These are phyloP conservation scores for Phialophora expanda DNA, from an alignment of 2,329 filamentous ascomycete genomes.

Conservation along the genomic window DNA sequence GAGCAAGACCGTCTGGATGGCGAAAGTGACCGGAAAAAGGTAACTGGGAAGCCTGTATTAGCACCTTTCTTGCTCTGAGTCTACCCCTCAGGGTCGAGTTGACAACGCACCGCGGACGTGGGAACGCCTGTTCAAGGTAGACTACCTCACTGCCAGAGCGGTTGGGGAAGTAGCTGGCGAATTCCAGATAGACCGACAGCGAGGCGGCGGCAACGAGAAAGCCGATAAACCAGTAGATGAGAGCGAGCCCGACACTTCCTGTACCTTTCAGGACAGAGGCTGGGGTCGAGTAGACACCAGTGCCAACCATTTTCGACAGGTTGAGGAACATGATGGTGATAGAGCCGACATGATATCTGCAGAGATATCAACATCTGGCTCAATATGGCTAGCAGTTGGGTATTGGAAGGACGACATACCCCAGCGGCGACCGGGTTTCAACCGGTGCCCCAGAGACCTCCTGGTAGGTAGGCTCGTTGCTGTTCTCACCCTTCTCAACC, in stretches of 20 bases:
- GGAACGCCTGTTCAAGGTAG: constrained; percentile 71
- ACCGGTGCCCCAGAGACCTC: constrained; percentile 68
- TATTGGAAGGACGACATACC: constrained; percentile 38
- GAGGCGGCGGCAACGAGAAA: constrained; percentile 63
- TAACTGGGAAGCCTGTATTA: constrained; percentile 45
- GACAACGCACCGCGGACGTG: constrained; percentile 56
- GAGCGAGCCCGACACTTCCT: constrained; percentile 65
- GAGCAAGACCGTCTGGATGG: constrained; percentile 66
- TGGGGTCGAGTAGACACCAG: constrained; percentile 67
- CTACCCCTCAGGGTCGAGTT: no score
- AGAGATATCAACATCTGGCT: not conserved
- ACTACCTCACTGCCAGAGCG: constrained; percentile 70
- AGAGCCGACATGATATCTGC: constrained; percentile 59
- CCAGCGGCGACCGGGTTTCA: constrained; percentile 63
- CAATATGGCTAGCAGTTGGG: not conserved
- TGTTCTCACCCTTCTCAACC: constrained; percentile 56
- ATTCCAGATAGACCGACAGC: constrained; percentile 67
- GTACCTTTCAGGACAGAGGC: constrained; percentile 63
- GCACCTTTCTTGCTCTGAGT: not conserved
- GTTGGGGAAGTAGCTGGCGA: constrained; percentile 68
- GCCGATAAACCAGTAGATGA: constrained; percentile 70
- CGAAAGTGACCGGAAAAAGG: constrained; percentile 68
- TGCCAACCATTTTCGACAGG: constrained; percentile 67
- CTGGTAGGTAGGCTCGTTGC: constrained; percentile 58
- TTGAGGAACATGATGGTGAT: constrained; percentile 66